Conservation (phyloP, 2,329 filamentous ascomycete genomes). For the Hyphodiscus sp. region DNA sequence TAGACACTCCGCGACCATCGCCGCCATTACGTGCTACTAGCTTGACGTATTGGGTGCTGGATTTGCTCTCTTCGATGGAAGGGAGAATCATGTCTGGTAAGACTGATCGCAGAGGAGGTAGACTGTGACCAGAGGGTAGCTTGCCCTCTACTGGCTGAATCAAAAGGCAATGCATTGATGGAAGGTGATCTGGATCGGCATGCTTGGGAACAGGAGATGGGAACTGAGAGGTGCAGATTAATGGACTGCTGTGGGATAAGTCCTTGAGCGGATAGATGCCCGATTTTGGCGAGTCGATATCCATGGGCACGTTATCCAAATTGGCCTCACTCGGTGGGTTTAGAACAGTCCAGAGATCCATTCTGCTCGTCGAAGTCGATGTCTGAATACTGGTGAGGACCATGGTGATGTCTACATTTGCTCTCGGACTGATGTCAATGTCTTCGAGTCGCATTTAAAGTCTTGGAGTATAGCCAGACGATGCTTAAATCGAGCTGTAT, state of each 20-base stretch:
- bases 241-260: not conserved
- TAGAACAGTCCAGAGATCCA: not conserved
- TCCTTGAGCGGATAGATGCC: not conserved
- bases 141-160: not conserved
- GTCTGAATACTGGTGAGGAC: not conserved
- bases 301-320: not conserved
- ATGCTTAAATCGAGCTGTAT: not conserved
- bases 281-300: not conserved
- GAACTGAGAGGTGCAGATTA: not conserved
- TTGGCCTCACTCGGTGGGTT: not conserved
- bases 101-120: not conserved
- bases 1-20: not conserved
- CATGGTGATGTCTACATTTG: not conserved
- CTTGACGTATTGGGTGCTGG: not conserved
- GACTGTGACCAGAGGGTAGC: not conserved
- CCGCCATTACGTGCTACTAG: not conserved
- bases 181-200: not conserved
- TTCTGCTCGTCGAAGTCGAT: not conserved
- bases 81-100: not conserved
- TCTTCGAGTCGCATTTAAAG: not conserved
- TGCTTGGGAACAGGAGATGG: not conserved
- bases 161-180: not conserved
- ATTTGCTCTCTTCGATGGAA: too few species aligned
- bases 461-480: not conserved
- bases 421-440: not conserved